Conservation (phyloP, 768 basidiomycete genomes). For the Phaeotremella fagi region DNA sequence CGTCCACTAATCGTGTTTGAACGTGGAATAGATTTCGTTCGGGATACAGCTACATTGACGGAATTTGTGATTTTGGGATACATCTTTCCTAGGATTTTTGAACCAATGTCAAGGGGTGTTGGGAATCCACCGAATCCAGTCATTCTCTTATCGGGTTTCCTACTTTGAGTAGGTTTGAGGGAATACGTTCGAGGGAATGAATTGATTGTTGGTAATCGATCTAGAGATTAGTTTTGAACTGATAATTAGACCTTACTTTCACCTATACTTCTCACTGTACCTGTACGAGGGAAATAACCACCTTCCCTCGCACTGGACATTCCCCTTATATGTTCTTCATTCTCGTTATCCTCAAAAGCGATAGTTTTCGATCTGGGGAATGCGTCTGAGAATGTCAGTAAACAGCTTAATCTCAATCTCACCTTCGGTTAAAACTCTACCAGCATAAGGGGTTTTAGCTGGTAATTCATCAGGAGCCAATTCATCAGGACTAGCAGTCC, state of each 20-base stretch:
- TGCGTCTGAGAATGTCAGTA: constrained; percentile 16
- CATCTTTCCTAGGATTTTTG: constrained; percentile 54
- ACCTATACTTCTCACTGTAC: constrained; percentile 33
- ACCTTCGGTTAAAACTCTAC: constrained; percentile 8
- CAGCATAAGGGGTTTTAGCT: constrained; percentile 16
- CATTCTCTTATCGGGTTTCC: constrained; percentile 24
- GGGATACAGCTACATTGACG: too few relatives aligned
- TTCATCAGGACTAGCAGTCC: neutral
- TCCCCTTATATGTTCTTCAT: constrained; percentile 19
- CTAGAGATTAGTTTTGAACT: constrained; percentile 1
- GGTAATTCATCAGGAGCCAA: neutral
- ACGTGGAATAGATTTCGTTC: constrained; percentile 70
- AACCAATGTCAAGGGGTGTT: constrained; percentile 49
- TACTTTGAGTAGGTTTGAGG: constrained; percentile 25
- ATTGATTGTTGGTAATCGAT: constrained; percentile 22
- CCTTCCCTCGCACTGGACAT: constrained; percentile 31
- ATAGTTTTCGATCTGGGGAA: constrained; percentile 49
- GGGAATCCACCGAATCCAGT: constrained; percentile 49
- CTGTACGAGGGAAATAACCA: constrained; percentile 40
- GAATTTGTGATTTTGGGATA: constrained; percentile 69
- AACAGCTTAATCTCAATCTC: neutral
- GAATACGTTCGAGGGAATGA: constrained; percentile 42
- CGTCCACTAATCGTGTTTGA: constrained; percentile 51
- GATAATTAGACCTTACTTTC: constrained; percentile 6
- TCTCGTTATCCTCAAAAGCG: constrained; percentile 45